Evolutionary conservation across 2,329 filamentous ascomycete genomes (phyloP).

Genomic region (Trichoderma brevicompactum): DNA sequence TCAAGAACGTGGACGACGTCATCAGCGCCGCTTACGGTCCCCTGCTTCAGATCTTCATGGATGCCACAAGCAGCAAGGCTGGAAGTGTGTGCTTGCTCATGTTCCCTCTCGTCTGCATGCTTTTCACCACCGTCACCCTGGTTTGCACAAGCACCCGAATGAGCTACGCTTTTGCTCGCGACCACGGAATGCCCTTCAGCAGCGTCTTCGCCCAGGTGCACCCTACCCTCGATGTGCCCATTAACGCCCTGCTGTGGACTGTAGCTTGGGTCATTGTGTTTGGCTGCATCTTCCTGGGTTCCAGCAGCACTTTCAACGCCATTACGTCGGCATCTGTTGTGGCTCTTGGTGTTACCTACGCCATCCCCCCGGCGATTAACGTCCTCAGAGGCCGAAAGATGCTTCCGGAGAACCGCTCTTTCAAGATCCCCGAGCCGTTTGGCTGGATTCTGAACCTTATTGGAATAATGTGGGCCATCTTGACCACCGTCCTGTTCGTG

Average conservation of each 20-base stretch:
- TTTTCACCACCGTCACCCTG: slow-evolving; percentile 66
- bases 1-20: slow-evolving; percentile 61
- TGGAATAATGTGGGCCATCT: slow-evolving; percentile 66
- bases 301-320: slow-evolving; percentile 69
- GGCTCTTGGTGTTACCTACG: slow-evolving; percentile 73
- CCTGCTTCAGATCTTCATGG: slow-evolving; percentile 65
- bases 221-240: slow-evolving; percentile 63
- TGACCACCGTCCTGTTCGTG: slow-evolving; percentile 77
- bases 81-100: slow-evolving; percentile 68
- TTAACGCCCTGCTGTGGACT: slow-evolving; percentile 69
- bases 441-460: slow-evolving; percentile 46
- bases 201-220: slow-evolving; percentile 65
- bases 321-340: slow-evolving; percentile 76
- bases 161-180: slow-evolving; percentile 67
- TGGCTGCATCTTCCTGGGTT: slow-evolving; percentile 72
- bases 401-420: slow-evolving; percentile 57
- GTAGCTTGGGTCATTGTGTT: slow-evolving; percentile 67
- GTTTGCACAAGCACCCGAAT: slow-evolving; percentile 70
- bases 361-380: slow-evolving; percentile 73
- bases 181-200: slow-evolving; percentile 70
- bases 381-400: slow-evolving; percentile 67
- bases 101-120: slow-evolving; percentile 67
- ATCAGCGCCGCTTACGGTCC: slow-evolving; percentile 62
- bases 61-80: slow-evolving; percentile 65
- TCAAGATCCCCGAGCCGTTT: slow-evolving; percentile 43